Evolutionary conservation across 2,329 filamentous ascomycete genomes (phyloP), one percentile per base, ranked within the genome.

Genomic region (Exophiala phaeomuriformis): DNA sequence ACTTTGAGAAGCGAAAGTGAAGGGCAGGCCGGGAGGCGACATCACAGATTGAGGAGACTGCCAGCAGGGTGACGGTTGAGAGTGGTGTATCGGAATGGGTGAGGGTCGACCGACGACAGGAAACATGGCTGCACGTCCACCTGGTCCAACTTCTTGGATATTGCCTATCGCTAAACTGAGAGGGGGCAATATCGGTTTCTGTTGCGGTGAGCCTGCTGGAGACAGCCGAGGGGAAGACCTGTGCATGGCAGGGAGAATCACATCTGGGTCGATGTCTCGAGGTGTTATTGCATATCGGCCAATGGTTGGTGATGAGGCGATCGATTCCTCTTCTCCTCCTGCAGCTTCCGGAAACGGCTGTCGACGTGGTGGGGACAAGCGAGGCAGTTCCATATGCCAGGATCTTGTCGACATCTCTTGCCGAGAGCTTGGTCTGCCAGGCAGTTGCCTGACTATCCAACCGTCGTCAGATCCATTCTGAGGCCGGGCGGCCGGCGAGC

Each of bases 171-270:
- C 65, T 5, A 68, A 68, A 35, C 67, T 64, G 12, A 76, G 64
- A 1, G 73, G 70, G 1, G 73, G 73, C 5, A 76, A 61, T 43
- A 59, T 69, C 59, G 68, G 68, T 36, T 58, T 65, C 40, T 58
- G 64, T 3, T 71, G 68, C 1, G 69, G 66, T 2, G 70, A 68
- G 43, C 63, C 65, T 30, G 61, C 62, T 6, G 65, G 61, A 12
- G 63, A 63, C 4, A 67, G 67, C 2, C 63, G 66, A 29, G 67
- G 64, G n/a, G 66, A 65, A 7, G 71, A 68, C 31, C 49, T 63
- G 36, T 71, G 67, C 41, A 74, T 64, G 6, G 68, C 68, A 19
- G 72, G 69, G 4, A 75, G 64, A 5, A 67, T 65, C 47, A 71
- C 63, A 30, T 64, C 63, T 12, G 61, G 55, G 43, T 67, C 59